Evolutionary conservation across 2,329 filamentous ascomycete species (phyloP), one percentile per base, ranked within the genome.

Genomic region (Conoideocrella luteorostrata): DNA sequence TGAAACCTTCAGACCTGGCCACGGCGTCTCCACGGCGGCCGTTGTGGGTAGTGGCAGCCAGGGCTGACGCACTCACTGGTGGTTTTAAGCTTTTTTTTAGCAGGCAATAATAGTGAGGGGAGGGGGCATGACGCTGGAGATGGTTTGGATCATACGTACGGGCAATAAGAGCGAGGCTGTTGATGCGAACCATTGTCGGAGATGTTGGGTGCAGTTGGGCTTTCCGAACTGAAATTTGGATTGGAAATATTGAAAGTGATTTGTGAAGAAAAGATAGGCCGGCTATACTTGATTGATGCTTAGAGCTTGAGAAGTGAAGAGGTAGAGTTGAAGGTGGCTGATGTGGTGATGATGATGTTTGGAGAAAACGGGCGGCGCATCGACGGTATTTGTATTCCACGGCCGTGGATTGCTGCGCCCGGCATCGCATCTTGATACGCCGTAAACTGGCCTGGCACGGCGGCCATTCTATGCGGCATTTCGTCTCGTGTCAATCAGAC

Each of bases 171-270:
- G 39, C 44, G 5, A 46, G n/a, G 17, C 17, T 34, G 44, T 33
- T 34, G 39, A 46, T 37, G 39, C 34, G 28, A 46, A 46, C 44
- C 44, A 46, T 46, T 41, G 13, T 46, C 33, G 21, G n/a, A 7
- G 33, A 24, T 39, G 6, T 43, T 32, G 39, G 18, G 28, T 29
- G n/a, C n/a, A n/a, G n/a, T 35, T 35, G 5, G 18, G n/a, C 20
- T 39, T 39, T 4, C 7, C 15, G 23, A 17, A 34, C 22, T 23
- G 17, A 24, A 42, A 42, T 9, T 32, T 30, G 26, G 13, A 29
- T 28, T 15, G 12, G 18, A 22, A 22, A 15, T 21, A 39, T 5
- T 26, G 5, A 13, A 20, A 39, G 4, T 26, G 5, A 13, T 13
- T 20, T 35, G 22, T 13, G 12, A 17, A 6, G 28, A n/a, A n/a